These are phyloP conservation scores for Xylariaceae sp. DNA, from an alignment of 2,329 filamentous ascomycete genomes.

Conservation along the genomic window DNA sequence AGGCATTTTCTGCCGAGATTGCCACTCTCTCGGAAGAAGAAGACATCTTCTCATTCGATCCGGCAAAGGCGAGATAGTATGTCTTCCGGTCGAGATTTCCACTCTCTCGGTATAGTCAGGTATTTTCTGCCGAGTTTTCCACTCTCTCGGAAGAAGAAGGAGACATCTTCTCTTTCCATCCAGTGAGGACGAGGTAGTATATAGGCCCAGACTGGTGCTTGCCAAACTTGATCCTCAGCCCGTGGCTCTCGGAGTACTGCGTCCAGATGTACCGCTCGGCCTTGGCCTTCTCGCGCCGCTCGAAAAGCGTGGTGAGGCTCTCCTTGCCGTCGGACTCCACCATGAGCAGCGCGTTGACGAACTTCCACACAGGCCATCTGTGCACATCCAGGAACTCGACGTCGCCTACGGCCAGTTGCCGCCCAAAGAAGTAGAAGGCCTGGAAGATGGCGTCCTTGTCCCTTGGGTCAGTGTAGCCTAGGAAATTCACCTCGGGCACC, in stretches of 20 bases:
- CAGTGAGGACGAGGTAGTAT: too few species aligned
- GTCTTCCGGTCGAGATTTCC: too few species aligned
- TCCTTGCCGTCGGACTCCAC: slow-evolving; percentile 1
- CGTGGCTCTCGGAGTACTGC: not conserved
- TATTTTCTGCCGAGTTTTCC: too few species aligned
- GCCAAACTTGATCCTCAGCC: not conserved
- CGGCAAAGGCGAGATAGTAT: too few species aligned
- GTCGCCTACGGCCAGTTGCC: slow-evolving; percentile 1
- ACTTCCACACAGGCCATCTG: not conserved
- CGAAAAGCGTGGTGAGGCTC: slow-evolving; percentile 1
- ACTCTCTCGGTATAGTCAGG: too few species aligned
- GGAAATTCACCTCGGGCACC: slow-evolving; percentile 3
- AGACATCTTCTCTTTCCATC: too few species aligned
- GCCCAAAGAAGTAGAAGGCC: slow-evolving; percentile 3
- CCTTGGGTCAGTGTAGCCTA: not conserved
- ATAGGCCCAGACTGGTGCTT: not conserved
- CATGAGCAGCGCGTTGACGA: slow-evolving; percentile 2
- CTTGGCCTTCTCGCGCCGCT: not conserved
- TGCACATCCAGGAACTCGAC: slow-evolving; percentile 2
- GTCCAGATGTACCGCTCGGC: slow-evolving; percentile 1
- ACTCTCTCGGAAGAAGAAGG: too few species aligned
- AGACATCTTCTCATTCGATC: too few species aligned
- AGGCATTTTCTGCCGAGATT: too few species aligned
- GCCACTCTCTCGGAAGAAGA: too few species aligned
- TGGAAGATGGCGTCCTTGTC: not conserved